These are phyloP conservation scores for Sordariomycetes sp. DNA, from an alignment of 2,329 filamentous ascomycete genomes.

Conservation along the genomic window DNA sequence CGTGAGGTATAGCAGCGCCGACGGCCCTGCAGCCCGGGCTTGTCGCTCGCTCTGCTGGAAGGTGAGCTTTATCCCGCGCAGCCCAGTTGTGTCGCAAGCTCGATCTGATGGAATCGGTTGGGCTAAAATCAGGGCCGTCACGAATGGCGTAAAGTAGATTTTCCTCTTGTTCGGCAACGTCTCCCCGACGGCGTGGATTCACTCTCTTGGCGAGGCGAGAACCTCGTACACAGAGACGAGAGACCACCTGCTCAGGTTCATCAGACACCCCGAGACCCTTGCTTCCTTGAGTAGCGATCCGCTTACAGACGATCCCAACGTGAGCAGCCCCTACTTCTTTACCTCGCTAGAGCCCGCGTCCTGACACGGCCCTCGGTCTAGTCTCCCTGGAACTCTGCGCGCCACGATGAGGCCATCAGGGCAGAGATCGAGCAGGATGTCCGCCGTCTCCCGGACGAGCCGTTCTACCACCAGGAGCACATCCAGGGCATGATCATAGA, in stretches of 20 bases:
- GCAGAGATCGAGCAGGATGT: slow-evolving; percentile 92
- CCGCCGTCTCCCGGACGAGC: slow-evolving; percentile 80
- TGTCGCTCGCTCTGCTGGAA: slow-evolving; percentile 90
- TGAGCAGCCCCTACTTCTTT: slow-evolving; percentile 16
- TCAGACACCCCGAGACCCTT: slow-evolving; percentile 73
- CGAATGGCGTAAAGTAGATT: slow-evolving; percentile 31
- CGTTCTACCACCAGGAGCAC: slow-evolving; percentile 69
- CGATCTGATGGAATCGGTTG: not conserved
- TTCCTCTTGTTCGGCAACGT: slow-evolving; percentile 68
- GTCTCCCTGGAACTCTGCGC: slow-evolving; percentile 84
- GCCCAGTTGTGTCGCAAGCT: not conserved
- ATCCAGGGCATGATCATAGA: slow-evolving; percentile 77
- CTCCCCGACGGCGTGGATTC: slow-evolving; percentile 53
- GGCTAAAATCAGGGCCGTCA: not conserved
- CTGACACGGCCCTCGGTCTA: slow-evolving; percentile 26
- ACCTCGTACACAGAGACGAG: slow-evolving; percentile 60
- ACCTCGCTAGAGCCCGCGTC: not conserved
- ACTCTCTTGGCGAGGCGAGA: slow-evolving; percentile 53
- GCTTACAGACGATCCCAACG: slow-evolving; percentile 62
- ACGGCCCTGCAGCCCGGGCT: slow-evolving; percentile 55
- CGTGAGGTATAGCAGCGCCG: slow-evolving; percentile 44
- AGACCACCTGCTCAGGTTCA: slow-evolving; percentile 65
- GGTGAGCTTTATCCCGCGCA: slow-evolving; percentile 26
- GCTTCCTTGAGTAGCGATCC: slow-evolving; percentile 62
- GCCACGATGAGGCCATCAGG: slow-evolving; percentile 70